These are phyloP conservation scores for Colletotrichum sojae DNA, from an alignment of 2,329 filamentous ascomycete species.

Conservation along the genomic window DNA sequence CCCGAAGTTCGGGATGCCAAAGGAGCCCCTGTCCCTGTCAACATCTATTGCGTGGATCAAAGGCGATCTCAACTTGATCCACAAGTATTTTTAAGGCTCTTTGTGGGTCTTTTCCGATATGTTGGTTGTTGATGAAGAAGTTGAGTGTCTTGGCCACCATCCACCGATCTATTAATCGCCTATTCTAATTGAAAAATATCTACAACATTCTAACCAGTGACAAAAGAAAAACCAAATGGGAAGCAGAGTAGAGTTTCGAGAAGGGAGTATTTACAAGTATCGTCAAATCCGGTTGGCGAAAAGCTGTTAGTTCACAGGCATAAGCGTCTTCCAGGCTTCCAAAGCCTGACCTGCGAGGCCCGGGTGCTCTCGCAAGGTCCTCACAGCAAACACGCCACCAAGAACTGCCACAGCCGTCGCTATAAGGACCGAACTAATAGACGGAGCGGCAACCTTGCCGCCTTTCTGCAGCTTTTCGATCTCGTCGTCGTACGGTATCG, in stretches of 20 bases:
- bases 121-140: no score
- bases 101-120: no score
- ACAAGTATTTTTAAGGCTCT: neutral
- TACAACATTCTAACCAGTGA: no score
- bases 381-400: neutral
- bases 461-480: neutral
- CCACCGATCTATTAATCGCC: no score
- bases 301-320: no score
- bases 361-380: neutral
- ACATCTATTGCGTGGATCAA: neutral
- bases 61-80: neutral
- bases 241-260: no score
- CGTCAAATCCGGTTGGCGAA: no score
- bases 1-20: neutral
- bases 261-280: no score
- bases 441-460: neutral
- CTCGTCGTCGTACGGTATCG: conserved; percentile 1
- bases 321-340: neutral
- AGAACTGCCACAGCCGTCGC: neutral
- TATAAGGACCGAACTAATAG: neutral
- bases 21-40: neutral
- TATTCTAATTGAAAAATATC: no score
- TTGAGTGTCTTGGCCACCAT: no score
- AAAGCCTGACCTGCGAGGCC: neutral
- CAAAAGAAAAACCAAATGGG: no score